Evolutionary conservation across 2,329 filamentous ascomycete genomes (phyloP).

Genomic region (Huntiella decipiens): DNA sequence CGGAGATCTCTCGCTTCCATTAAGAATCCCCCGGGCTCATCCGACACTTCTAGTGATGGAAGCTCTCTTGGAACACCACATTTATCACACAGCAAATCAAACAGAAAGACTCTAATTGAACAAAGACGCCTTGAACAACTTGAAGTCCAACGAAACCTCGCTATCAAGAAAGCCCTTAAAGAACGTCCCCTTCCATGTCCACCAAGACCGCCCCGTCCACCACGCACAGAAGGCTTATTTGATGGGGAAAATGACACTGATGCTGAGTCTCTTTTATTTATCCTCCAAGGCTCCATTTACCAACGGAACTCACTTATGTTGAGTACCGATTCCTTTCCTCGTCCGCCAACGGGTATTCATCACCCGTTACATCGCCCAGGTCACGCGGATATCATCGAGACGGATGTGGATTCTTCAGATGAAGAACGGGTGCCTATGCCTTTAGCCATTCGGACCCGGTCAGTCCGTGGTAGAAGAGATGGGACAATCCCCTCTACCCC

Average conservation of each 20-base stretch:
- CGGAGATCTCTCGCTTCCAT: not conserved
- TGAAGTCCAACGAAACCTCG: conserved; percentile 6
- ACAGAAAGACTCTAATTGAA: not conserved
- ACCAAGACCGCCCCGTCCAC: not conserved
- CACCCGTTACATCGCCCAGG: not conserved
- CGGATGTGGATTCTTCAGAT: conserved; percentile 5
- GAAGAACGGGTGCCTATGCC: conserved; percentile 5
- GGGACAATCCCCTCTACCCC: not conserved
- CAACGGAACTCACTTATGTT: conserved; percentile 1
- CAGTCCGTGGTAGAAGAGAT: not conserved
- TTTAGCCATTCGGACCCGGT: not conserved
- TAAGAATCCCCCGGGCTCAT: conserved; percentile 1
- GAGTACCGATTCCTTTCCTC: not conserved
- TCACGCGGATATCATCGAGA: conserved; percentile 2
- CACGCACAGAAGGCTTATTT: not conserved
- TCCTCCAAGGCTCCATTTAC: not conserved
- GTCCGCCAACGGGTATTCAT: not conserved
- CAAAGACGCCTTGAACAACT: conserved; percentile 1
- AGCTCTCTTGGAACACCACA: not conserved
- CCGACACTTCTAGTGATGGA: not conserved
- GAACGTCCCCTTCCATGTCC: not conserved
- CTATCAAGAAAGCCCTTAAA: conserved; percentile 3
- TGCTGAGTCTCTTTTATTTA: conserved; percentile 6
- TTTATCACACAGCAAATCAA: not conserved
- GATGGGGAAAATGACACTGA: conserved; percentile 1